Base-by-base conservation (phyloP, 768 basidiomycete species). In the Chlorophyllum brunneum region DNA sequence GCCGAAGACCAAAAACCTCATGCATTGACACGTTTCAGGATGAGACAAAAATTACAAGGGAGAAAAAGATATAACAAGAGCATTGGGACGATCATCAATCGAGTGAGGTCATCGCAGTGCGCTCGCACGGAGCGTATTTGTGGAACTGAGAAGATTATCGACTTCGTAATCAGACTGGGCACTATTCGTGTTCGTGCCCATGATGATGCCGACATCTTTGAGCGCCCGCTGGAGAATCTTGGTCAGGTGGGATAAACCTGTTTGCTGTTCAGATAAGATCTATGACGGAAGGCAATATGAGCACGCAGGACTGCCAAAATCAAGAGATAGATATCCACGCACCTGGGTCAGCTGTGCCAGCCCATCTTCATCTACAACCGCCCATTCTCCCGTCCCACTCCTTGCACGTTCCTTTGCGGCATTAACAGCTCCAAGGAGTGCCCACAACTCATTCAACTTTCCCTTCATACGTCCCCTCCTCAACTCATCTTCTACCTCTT, bases 291-390 rank as follows among this genome's bases (percentile, higher is more conserved):
- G 37, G 20, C 6, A 33, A 22, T 56, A 30, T 40, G 34, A 42
- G 33, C n/a, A 42, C 43, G 59, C 44, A 53, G 39, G 40, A n/a
- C 23, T 56, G 40, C 30, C 7, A 20, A 44, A 41, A 23, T 8
- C 44, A 45, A 50, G 30, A 44, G 15, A 24, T 54, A 45, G 2
- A 54, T 1, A 29, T 13, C 41, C 50, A 62, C 74, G 15, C 53
- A 88, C 88, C 77, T 87, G 83, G 3, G 83, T 73, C 50, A 94
- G 82, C 64, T 88, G 83, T 41, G 80, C 73, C 50, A 94, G 68
- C 1, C 91, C 91, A 1, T 91, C 88, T 61, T 90, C 88, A 63
- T 94, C 92, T 2, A 88, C 86, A n/a, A 92, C 88, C 0, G 82
- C 79, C 89, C 89, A 92, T 59, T 84, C 86, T 22, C 60, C 66